Evolutionary conservation across 768 basidiomycete species (phyloP).

Genomic region (Boletus rufocinnamomeus): DNA sequence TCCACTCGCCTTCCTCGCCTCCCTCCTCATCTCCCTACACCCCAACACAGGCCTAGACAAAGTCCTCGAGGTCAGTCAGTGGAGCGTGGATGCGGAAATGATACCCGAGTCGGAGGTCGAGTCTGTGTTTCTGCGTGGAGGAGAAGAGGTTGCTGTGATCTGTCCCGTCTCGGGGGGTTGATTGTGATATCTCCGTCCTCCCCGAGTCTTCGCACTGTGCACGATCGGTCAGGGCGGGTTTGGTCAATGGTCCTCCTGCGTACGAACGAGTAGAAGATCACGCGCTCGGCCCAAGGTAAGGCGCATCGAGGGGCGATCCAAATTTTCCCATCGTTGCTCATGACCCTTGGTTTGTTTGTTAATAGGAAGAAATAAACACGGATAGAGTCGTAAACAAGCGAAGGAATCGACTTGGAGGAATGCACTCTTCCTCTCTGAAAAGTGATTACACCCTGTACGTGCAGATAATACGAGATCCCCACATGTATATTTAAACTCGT

Average conservation of each 20-base stretch:
- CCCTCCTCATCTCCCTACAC: constrained; percentile 55
- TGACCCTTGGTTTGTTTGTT: not conserved
- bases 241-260: too few species aligned
- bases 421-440: not conserved
- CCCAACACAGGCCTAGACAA: constrained; percentile 50
- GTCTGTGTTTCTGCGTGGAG: constrained; percentile 53
- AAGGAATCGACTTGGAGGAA: not conserved
- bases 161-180: constrained; percentile 82
- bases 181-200: not conserved
- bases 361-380: not conserved
- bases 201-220: constrained; percentile 2
- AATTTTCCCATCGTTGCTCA: not conserved
- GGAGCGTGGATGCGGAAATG: constrained; percentile 86
- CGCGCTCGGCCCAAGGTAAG: not conserved
- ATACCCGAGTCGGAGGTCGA: constrained; percentile 52
- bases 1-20: constrained; percentile 51
- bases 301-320: not conserved
- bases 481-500: not conserved
- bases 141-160: constrained; percentile 79
- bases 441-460: not conserved
- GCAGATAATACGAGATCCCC: not conserved
- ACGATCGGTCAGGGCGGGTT: too few species aligned
- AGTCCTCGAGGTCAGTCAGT: constrained; percentile 61
- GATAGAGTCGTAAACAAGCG: not conserved
- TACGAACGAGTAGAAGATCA: not conserved